Evolutionary conservation across 2,329 filamentous ascomycete species (phyloP), one percentile per base, ranked within the genome.

Genomic region (Ilyonectria destructans): DNA sequence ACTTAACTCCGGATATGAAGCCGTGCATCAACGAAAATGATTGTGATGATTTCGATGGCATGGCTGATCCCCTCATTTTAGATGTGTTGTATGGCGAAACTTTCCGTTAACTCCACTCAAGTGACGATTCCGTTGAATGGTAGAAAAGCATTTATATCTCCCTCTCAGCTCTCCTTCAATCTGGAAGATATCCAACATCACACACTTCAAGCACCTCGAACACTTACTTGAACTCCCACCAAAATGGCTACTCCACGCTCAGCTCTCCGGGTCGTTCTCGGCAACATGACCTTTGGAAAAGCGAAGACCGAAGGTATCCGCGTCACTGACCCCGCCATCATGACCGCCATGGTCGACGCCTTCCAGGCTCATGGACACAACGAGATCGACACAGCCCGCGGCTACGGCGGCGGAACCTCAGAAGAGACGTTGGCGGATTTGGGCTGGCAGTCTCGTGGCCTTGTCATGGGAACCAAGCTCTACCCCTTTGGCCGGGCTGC

Each of bases 331-430:
- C 40, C 40, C 2, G 15, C 48, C 48, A 51, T 51, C 48, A 51
- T 51, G 48, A 13, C 48, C 29, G 12, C 48, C 17, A 43, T 43
- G 46, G 31, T 57, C 31, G 33, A 57, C 54, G 21, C 33, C 19
- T 57, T 57, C 54, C 35, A 57, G 35, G 29, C 9, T 2, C 46
- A 52, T 15, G 61, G 61, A n/a, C 45, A 93, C 82, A 88, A 90
- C 75, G 92, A 94, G 76, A 81, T 94, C 58, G 92, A 95, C 77
- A 95, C 92, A 0, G 92, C 92, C 0, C 86, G 92, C 17, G 77
- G 85, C 66, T 95, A 95, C 70, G 82, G 92, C 48, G 89, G 83
- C 45, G 91, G 92, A 2, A 51, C 43, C 58, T 85, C 88, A 71
- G 92, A 94, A 76, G 92, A 95, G 78, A 88, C 86, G 6, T 94